phyloP scores from a whole-genome alignment of 1,139 yeast species.

The Candida mesenterica region DNA sequence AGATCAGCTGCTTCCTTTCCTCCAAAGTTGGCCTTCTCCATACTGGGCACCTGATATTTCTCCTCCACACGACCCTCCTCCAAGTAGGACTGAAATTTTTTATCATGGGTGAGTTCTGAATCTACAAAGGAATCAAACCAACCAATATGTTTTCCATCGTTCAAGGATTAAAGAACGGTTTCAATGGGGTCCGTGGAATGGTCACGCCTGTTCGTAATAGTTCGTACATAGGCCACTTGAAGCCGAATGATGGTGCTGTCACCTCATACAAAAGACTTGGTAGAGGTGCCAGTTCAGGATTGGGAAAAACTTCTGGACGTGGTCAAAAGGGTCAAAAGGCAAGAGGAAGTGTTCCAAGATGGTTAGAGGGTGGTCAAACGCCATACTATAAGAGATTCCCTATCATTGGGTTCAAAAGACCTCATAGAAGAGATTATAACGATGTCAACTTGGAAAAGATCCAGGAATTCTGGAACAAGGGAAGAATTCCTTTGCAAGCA shows the following conservation, averaged over 20 bases:
- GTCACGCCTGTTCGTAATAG: constrained; percentile 10
- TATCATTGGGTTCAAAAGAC: constrained; percentile 79
- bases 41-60: no score
- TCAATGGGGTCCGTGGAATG: constrained; percentile 1
- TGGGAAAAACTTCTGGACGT: constrained; percentile 92
- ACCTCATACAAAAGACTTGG: constrained; percentile 70
- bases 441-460: constrained; percentile 59
- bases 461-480: constrained; percentile 61
- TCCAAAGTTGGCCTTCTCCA: no score
- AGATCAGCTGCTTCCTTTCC: no score
- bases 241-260: constrained; percentile 43
- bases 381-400: constrained; percentile 89
- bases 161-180: neutral
- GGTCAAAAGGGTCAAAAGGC: constrained; percentile 99
- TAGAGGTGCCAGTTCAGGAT: constrained; percentile 94
- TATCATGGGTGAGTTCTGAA: no score
- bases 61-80: no score
- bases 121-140: no score
- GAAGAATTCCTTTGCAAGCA: constrained; percentile 62
- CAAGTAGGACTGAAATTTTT: neutral
- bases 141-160: neutral
- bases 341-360: constrained; percentile 81
- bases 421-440: constrained; percentile 47
- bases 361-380: constrained; percentile 99
- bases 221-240: constrained; percentile 37